Evolutionary conservation across 345 rosid genomes (phyloP).

Genomic region (Linum tenue): DNA sequence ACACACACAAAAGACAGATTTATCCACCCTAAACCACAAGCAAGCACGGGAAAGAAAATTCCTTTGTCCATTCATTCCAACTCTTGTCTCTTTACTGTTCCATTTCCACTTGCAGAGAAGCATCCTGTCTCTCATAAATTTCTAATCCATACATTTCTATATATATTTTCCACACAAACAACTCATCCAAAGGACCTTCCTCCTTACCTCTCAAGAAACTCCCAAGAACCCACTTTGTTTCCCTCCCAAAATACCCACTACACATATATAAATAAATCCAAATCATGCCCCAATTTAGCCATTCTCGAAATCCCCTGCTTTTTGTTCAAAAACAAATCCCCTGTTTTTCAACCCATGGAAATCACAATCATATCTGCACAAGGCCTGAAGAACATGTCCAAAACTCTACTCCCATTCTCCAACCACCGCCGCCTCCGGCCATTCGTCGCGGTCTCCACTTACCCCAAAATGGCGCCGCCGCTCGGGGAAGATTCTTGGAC

Average conservation of each 20-base stretch:
- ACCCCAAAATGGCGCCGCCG: background rate
- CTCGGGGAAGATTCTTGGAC: background rate
- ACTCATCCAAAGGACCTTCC: background rate
- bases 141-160: background rate
- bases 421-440: constrained; percentile 21
- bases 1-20: too few species aligned
- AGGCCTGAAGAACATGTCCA: constrained; percentile 27
- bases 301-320: background rate
- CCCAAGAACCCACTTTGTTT: background rate
- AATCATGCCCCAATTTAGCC: background rate
- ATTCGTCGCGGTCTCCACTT: constrained; percentile 25
- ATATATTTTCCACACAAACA: background rate
- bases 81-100: background rate
- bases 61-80: background rate
- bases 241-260: background rate
- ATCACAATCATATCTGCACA: constrained; percentile 35
- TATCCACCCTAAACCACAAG: too few species aligned
- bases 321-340: background rate
- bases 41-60: too few species aligned
- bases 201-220: background rate
- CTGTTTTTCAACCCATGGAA: constrained; percentile 17
- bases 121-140: background rate
- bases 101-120: background rate
- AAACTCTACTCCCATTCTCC: constrained; percentile 10
- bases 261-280: background rate